phyloP scores from a whole-genome alignment of 805 yeast species.

The Candida caryicola region DNA sequence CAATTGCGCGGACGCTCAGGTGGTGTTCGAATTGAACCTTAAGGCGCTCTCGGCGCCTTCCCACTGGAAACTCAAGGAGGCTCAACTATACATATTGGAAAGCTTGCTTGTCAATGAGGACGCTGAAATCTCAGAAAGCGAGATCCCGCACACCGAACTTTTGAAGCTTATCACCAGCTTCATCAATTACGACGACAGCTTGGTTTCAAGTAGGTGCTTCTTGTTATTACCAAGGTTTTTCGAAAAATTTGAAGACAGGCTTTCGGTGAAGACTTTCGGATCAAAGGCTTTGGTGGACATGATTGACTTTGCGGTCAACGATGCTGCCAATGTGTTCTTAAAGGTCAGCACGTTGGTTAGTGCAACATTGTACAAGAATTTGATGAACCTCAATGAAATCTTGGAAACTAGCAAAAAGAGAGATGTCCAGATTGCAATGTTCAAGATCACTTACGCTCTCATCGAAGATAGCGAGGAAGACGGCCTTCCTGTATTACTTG shows the following conservation, averaged over 20 bases:
- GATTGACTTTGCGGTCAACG: slow-evolving; percentile 22
- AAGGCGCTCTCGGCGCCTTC: neutral
- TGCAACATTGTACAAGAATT: slow-evolving; percentile 46
- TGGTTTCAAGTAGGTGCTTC: slow-evolving; percentile 49
- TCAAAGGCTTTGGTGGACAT: slow-evolving; percentile 25
- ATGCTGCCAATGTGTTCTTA: slow-evolving; percentile 14
- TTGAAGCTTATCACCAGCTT: slow-evolving; percentile 6
- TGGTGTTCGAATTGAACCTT: slow-evolving; percentile 4
- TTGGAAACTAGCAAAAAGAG: slow-evolving; percentile 10
- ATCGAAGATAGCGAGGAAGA: slow-evolving; percentile 73
- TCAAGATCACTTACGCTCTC: slow-evolving; percentile 43
- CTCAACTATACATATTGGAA: slow-evolving; percentile 39
- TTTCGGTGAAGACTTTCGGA: slow-evolving; percentile 33
- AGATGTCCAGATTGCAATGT: slow-evolving; percentile 31
- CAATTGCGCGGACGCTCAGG: slow-evolving; percentile 37
- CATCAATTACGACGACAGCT: slow-evolving; percentile 18
- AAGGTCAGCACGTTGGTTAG: slow-evolving; percentile 47
- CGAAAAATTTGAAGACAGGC: slow-evolving; percentile 44
- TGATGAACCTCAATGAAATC: slow-evolving; percentile 16
- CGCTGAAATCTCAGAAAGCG: slow-evolving; percentile 9
- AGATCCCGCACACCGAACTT: slow-evolving; percentile 8
- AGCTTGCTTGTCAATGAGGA: slow-evolving; percentile 44
- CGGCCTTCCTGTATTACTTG: slow-evolving; percentile 69
- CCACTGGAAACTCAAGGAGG: slow-evolving; percentile 30
- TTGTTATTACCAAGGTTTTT: slow-evolving; percentile 56